Base-by-base conservation (phyloP, 139 green algal genomes). In the Chlorella vulgaris region DNA sequence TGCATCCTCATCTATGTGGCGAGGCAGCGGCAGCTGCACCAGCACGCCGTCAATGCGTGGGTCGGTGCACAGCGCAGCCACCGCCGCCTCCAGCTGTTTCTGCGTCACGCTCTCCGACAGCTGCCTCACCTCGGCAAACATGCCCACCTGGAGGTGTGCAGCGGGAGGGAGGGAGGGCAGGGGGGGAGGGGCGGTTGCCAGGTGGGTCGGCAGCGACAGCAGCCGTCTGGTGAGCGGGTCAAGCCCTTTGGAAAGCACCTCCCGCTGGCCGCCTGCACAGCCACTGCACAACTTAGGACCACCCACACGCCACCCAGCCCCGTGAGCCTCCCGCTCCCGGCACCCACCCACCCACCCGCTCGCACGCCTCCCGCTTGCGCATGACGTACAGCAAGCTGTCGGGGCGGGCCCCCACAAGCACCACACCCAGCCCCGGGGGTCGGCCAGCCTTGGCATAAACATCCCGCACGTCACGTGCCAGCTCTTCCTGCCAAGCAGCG, bases 1-100 rank as follows among this genome's bases (percentile, higher is more conserved):
- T 1, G 83, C 76, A 81, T 96, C 88, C 77, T 98, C 96, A 80
- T 98, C 90, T 7, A 99, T 95, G 90, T 98, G 93, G 39, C 89
- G 88, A 18, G 96, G 96, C 61, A 99, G 88, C 71, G 96, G 96
- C 69, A 99, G 90, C 92, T 99, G 96, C 74, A 99, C 93, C 39
- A 99, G 90, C 51, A 99, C 97, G 73, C 96, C 96, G 88, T 99
- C 95, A 35, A 99, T 91, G 29, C 89, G 60, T 0, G 89, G 85
- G 78, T 98, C 88, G 15, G 69, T 81, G 79, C 97, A 98, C 78
- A 97, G 92, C 33, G 81, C 68, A 4, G 63, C 69, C 5, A 99
- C 94, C 0, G 76, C 80, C 2, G 29, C 36, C 51, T 85, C 58
- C 38, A 91, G 36, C 36, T 83, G 76, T 21, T 79, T 70, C 76